These are phyloP conservation scores for Fusarium lateritium DNA, from an alignment of 2,329 filamentous ascomycete genomes.

Conservation along the genomic window DNA sequence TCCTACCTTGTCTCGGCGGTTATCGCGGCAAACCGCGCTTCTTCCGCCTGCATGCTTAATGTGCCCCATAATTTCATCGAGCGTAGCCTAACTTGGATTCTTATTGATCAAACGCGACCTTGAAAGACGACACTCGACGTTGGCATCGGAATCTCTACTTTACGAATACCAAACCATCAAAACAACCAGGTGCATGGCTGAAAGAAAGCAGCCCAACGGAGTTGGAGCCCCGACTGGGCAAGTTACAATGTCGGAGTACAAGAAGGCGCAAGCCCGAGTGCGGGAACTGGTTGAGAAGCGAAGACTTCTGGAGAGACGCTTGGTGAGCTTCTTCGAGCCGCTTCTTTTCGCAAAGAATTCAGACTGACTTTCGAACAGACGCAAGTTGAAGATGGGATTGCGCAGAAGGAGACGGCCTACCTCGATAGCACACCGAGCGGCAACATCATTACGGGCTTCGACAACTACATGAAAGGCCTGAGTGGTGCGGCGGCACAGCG, in stretches of 20 bases:
- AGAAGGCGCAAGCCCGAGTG: constrained; percentile 64
- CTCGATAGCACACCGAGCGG: constrained; percentile 90
- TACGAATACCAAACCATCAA: neutral
- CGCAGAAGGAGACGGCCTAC: constrained; percentile 86
- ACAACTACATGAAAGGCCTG: constrained; percentile 95
- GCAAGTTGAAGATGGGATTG: constrained; percentile 82
- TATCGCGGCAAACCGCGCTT: constrained; percentile 18
- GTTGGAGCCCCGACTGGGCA: constrained; percentile 49
- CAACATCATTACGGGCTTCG: constrained; percentile 98
- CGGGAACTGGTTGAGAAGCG: constrained; percentile 64
- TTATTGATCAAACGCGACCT: constrained; percentile 18
- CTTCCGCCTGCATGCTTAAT: neutral
- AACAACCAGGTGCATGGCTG: constrained; percentile 51
- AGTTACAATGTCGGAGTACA: constrained; percentile 63
- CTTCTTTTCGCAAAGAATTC: constrained; percentile 50
- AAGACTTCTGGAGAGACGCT: constrained; percentile 55
- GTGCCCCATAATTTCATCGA: constrained; percentile 30
- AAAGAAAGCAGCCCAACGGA: constrained; percentile 50
- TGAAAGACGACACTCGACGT: neutral
- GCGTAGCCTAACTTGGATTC: constrained; percentile 17
- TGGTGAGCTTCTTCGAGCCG: constrained; percentile 50
- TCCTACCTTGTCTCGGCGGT: neutral
- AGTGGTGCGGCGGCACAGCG: constrained; percentile 74
- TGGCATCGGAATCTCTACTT: neutral
- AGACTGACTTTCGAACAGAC: constrained; percentile 49